Conservation (phyloP, 129 eudicot genomes). For the Rutidosis leptorrhynchoides region DNA sequence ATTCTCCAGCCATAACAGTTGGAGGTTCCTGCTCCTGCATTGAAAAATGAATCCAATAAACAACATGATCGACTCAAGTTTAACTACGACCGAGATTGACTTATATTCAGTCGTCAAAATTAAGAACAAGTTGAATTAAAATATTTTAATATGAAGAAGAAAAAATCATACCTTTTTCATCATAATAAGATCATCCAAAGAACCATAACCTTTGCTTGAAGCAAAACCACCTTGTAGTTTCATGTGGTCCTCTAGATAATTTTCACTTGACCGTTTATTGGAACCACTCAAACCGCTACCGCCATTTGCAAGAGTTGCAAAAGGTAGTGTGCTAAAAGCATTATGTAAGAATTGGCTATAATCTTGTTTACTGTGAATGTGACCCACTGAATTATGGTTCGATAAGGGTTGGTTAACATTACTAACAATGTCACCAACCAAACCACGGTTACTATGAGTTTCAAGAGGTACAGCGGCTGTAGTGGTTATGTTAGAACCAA, state of each 20-base stretch:
- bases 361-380: slow-evolving; percentile 24
- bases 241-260: slow-evolving; percentile 45
- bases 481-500: slow-evolving; percentile 41
- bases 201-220: slow-evolving; percentile 49
- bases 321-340: slow-evolving; percentile 37
- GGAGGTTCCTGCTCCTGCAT: slow-evolving; percentile 66
- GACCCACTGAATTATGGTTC: slow-evolving; percentile 32
- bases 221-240: slow-evolving; percentile 49
- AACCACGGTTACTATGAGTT: slow-evolving; percentile 45
- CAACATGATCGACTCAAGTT: slow-evolving; percentile 2
- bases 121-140: neutral
- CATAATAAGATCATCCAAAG: slow-evolving; percentile 72
- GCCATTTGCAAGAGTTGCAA: slow-evolving; percentile 37
- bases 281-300: slow-evolving; percentile 41
- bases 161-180: slow-evolving; percentile 57
- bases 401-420: slow-evolving; percentile 41
- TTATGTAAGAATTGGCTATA: slow-evolving; percentile 36
- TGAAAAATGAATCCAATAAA: slow-evolving; percentile 35
- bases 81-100: neutral
- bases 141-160: slow-evolving; percentile 49
- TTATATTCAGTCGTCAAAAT: neutral
- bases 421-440: slow-evolving; percentile 46
- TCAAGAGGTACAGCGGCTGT: slow-evolving; percentile 40
- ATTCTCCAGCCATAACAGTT: slow-evolving; percentile 40
- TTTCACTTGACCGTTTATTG: slow-evolving; percentile 41